These are phyloP conservation scores for Rhamnella rubrinervis DNA, from an alignment of 331 rosid species.

Conservation along the genomic window DNA sequence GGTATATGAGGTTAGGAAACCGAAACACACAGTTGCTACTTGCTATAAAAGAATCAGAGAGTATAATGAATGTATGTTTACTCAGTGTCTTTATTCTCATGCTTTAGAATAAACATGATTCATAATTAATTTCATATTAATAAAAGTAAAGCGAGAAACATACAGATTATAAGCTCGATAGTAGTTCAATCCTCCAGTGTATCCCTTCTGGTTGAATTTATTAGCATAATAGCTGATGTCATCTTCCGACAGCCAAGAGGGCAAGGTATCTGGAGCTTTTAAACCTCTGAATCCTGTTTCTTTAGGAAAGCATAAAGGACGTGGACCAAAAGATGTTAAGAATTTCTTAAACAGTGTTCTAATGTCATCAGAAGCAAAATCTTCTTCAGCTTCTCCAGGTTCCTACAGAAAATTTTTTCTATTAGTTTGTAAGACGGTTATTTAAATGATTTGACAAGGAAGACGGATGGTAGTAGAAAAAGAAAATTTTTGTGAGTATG, in stretches of 20 bases:
- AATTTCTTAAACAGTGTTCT: neutral
- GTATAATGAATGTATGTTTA: too few species aligned
- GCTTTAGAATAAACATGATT: too few species aligned
- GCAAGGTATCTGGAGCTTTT: conserved; percentile 14
- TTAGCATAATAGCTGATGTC: conserved; percentile 10
- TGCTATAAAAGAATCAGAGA: too few species aligned
- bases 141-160: neutral
- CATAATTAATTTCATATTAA: too few species aligned
- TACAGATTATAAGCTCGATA: conserved; percentile 11
- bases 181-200: conserved; percentile 20
- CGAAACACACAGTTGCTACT: too few species aligned
- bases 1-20: too few species aligned
- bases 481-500: too few species aligned
- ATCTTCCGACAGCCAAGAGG: conserved; percentile 14
- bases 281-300: neutral
- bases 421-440: too few species aligned
- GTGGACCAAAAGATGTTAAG: neutral
- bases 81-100: too few species aligned
- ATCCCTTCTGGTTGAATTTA: conserved; percentile 17
- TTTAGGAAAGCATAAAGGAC: conserved; percentile 10
- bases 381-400: conserved; percentile 17
- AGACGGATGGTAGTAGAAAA: too few species aligned
- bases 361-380: neutral
- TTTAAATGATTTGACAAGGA: too few species aligned
- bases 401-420: neutral